Conservation (phyloP, 169 alveolate genomes). For the Cyclospora cayetanensis region DNA sequence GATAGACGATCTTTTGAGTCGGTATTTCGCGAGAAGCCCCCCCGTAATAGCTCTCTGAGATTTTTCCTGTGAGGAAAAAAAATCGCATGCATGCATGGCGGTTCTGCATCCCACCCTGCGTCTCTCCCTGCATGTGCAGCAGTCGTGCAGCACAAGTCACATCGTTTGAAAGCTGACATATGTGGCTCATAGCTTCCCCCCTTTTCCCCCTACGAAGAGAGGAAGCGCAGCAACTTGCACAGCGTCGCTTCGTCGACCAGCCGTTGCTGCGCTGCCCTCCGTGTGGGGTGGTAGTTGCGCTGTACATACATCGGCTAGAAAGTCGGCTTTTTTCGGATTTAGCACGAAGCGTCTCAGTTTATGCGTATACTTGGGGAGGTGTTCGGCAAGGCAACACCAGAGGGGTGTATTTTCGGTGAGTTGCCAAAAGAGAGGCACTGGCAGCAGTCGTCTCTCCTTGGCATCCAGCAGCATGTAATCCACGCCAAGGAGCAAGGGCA, state of each 20-base stretch:
- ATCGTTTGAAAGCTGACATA: too few relatives aligned
- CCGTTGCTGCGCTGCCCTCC: too few relatives aligned
- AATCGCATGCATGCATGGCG: too few relatives aligned
- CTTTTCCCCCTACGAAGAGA: too few relatives aligned
- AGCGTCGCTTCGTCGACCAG: too few relatives aligned
- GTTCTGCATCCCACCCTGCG: too few relatives aligned
- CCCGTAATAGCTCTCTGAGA: conserved; percentile 30
- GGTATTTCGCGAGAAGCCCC: background rate
- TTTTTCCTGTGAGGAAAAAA: background rate
- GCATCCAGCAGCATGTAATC: background rate
- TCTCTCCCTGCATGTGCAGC: too few relatives aligned
- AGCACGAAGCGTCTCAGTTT: background rate
- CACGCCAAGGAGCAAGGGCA: background rate
- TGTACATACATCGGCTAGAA: conserved; percentile 22
- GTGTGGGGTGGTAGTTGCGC: background rate
- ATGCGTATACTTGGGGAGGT: background rate
- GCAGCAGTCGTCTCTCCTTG: background rate
- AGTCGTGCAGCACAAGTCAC: too few relatives aligned
- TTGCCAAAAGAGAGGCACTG: conserved; percentile 57
- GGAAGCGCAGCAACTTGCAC: too few relatives aligned
- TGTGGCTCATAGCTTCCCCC: too few relatives aligned
- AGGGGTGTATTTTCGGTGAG: conserved; percentile 62
- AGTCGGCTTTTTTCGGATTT: conserved; percentile 31
- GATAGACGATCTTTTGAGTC: background rate
- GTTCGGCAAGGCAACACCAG: conserved; percentile 32